Percentiles rank a stretch among this genome's conserved stretches.
Conservation (phyloP, 805 yeast genomes). For the Kuraishia ogatae region DNA sequence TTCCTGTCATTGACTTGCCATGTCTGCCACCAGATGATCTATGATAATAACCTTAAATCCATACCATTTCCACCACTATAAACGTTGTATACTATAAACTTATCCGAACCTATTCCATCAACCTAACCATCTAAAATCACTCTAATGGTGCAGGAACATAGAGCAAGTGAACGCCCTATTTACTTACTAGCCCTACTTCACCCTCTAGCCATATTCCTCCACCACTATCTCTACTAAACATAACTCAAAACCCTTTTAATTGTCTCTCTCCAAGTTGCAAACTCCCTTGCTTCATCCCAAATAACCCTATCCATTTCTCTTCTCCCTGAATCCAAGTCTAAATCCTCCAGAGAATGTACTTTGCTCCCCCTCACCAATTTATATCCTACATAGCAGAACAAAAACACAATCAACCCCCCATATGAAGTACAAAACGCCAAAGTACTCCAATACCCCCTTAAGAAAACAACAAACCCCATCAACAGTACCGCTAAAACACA, state of each 20-base stretch:
- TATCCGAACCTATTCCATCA: no score
- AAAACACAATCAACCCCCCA: constrained; percentile 49
- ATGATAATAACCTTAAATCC: no score
- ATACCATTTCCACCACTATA: no score
- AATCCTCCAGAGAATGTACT: constrained; percentile 28
- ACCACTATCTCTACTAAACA: background rate
- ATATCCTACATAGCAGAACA: constrained; percentile 39
- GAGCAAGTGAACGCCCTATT: no score
- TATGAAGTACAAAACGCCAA: constrained; percentile 58
- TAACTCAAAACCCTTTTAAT: background rate
- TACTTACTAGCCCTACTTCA: no score
- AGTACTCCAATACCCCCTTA: constrained; percentile 48
- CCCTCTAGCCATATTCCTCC: no score
- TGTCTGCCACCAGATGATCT: no score
- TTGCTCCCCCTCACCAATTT: constrained; percentile 26
- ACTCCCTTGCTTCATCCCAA: constrained; percentile 16
- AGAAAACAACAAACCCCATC: constrained; percentile 57
- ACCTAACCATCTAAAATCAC: no score
- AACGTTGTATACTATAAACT: no score
- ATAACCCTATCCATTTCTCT: constrained; percentile 34
- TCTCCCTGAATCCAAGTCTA: constrained; percentile 36
- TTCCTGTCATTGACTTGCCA: no score
- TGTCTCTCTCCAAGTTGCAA: constrained; percentile 11
- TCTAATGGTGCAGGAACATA: no score
- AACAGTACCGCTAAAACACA: constrained; percentile 40